Conservation (phyloP, 2,329 filamentous ascomycete species). For the Alternaria sp. region DNA sequence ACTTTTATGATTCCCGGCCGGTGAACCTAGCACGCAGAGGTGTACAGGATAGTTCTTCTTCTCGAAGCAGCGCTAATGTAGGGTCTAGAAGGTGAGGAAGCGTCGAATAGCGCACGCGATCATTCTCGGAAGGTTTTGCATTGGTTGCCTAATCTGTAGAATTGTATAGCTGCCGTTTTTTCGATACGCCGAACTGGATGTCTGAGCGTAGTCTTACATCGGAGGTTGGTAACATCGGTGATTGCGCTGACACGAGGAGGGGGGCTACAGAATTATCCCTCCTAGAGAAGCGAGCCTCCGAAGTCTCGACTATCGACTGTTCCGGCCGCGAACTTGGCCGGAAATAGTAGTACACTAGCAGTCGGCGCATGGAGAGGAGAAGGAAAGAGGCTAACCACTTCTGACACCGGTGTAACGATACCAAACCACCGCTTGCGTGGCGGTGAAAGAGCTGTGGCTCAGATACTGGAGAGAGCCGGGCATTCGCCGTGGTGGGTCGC, state of each 20-base stretch:
- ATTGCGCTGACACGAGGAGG: not conserved
- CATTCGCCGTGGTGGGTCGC: conserved; percentile 1
- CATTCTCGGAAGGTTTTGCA: conserved; percentile 12
- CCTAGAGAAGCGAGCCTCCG: not conserved
- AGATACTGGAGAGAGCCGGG: conserved; percentile 4
- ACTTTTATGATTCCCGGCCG: not conserved
- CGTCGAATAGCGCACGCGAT: not conserved
- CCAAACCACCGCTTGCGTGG: conserved; percentile 2
- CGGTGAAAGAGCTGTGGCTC: conserved; percentile 6
- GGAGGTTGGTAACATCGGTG: conserved; percentile 6
- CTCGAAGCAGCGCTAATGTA: conserved; percentile 8
- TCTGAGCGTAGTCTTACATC: conserved; percentile 1
- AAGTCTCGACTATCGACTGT: not conserved
- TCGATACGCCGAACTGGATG: conserved; percentile 1
- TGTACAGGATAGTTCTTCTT: not conserved
- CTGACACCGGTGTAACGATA: not conserved
- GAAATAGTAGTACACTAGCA: conserved; percentile 1
- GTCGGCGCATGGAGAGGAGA: not conserved
- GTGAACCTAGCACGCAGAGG: not conserved
- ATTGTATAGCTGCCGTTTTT: not conserved
- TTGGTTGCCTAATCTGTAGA: not conserved
- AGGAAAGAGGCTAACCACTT: not conserved
- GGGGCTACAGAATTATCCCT: not conserved
- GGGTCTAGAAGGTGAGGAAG: conserved; percentile 6
- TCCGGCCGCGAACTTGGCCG: not conserved